Percentiles rank a stretch among this genome's conserved stretches.
Conservation (phyloP, 2,329 filamentous ascomycete species). For the Alternaria rosae region DNA sequence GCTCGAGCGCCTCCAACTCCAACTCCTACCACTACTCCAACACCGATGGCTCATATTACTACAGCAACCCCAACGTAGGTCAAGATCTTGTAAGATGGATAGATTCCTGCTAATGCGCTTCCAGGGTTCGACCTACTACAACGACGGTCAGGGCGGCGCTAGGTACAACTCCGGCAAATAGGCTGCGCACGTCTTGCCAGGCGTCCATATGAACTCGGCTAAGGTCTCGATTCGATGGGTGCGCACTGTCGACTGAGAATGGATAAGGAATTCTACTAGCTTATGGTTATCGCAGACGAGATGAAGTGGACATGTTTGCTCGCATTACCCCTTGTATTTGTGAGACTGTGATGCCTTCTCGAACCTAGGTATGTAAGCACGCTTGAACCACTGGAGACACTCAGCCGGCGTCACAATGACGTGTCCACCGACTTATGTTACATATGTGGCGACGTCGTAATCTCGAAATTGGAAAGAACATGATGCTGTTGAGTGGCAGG, state of each 20-base stretch:
- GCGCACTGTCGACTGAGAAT: background rate
- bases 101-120: background rate
- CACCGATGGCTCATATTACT: slow-evolving; percentile 45
- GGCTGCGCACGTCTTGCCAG: background rate
- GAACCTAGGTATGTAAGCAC: background rate
- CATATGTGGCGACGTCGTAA: background rate
- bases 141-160: slow-evolving; percentile 43
- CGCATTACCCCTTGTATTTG: background rate
- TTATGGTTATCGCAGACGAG: background rate
- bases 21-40: slow-evolving; percentile 55
- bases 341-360: background rate
- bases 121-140: slow-evolving; percentile 49
- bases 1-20: slow-evolving; percentile 40
- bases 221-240: background rate
- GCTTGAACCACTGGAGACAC: too few relatives aligned
- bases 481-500: background rate
- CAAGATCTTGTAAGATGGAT: background rate
- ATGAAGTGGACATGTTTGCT: background rate
- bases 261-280: background rate
- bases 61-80: slow-evolving; percentile 42
- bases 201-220: background rate
- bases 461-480: background rate
- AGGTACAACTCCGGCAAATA: slow-evolving; percentile 40
- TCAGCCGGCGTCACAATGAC: background rate
- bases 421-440: background rate